Percentiles rank a stretch among this genome's conserved stretches.
phyloP scores from a whole-genome alignment of 2,329 filamentous ascomycete species.

The Rosellinia necatrix region DNA sequence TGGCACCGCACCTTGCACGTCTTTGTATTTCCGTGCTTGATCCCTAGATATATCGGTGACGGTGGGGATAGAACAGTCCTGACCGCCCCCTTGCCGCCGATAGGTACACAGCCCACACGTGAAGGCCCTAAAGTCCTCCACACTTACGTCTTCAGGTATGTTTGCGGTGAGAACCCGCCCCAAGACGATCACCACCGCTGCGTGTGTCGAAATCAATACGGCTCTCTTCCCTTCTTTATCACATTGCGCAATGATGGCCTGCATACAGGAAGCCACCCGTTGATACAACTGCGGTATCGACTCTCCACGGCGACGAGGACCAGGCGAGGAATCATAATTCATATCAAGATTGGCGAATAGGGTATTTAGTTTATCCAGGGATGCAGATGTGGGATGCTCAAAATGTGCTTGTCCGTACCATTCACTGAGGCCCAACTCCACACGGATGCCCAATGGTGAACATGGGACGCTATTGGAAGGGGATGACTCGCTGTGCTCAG shows the following conservation, averaged over 20 bases:
- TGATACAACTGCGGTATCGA: slow-evolving; percentile 79
- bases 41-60: slow-evolving; percentile 14
- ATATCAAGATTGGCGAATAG: slow-evolving; percentile 70
- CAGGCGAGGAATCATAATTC: slow-evolving; percentile 64
- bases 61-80: background rate
- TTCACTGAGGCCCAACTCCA: slow-evolving; percentile 70
- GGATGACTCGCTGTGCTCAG: slow-evolving; percentile 13
- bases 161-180: slow-evolving; percentile 79
- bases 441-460: slow-evolving; percentile 50
- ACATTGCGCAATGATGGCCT: slow-evolving; percentile 71
- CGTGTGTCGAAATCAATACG: slow-evolving; percentile 85
- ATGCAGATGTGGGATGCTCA: slow-evolving; percentile 79
- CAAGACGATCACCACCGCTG: slow-evolving; percentile 84
- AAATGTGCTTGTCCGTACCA: slow-evolving; percentile 91
- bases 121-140: slow-evolving; percentile 83
- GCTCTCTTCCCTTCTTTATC: slow-evolving; percentile 72
- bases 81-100: slow-evolving; percentile 36
- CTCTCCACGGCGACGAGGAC: slow-evolving; percentile 77
- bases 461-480: slow-evolving; percentile 20
- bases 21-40: slow-evolving; percentile 4
- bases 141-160: slow-evolving; percentile 72
- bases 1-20: slow-evolving; percentile 16
- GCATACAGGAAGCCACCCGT: slow-evolving; percentile 72
- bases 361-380: slow-evolving; percentile 61
- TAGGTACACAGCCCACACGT: slow-evolving; percentile 80